Base-by-base conservation (phyloP, 192 early-diverging fungal species). In the Phlyctochytrium bullatum region DNA sequence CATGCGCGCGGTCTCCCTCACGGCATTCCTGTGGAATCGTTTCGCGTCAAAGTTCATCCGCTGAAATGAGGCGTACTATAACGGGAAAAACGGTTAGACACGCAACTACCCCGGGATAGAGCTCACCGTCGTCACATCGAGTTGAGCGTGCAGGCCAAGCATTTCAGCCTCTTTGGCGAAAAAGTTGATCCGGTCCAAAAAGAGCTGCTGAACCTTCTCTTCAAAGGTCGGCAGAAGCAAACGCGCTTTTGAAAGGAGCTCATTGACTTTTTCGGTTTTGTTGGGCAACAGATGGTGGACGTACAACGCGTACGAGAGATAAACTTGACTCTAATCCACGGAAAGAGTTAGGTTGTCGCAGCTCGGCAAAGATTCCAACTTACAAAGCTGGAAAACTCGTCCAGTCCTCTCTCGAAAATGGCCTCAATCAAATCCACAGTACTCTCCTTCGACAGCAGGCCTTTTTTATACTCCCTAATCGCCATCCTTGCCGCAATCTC, bases 401-500 rank as follows among this genome's bases (percentile, higher is more conserved):
- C 10, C 10, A 47, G 6, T 47, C 40, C 40, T 47, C 20, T 47
- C 10, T 47, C 40, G 20, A 47, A 47, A 6, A 47, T 20, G 20
- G 10, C 6, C 40, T 14, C 10, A 6, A 47, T 47, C 40, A 6
- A 47, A 47, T 47, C 40, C 40, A 47, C 40, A 47, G 20, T 20
- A 6, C 20, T 20, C 40, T 47, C 40, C 23, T 56, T 33, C 24
- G 34, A 29, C 14, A 20, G 30, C 14, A 20, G 3, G 33, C 64
- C 27, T 27, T 52, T 16, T 25, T 56, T n/a, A 25, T 57, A 25
- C 50, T 53, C 53, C n/a, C 56, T 16, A 29, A 28, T 23, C 0
- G 52, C 53, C 1, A 31, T 57, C 16, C 64, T 40, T 4, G 53
- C 64, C 34, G 52, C 24, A 12, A 66, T 56, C 33, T 66, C 64